These are phyloP conservation scores for Psidium friedrichsthalianum DNA, from an alignment of 345 rosid species.

Conservation along the genomic window DNA sequence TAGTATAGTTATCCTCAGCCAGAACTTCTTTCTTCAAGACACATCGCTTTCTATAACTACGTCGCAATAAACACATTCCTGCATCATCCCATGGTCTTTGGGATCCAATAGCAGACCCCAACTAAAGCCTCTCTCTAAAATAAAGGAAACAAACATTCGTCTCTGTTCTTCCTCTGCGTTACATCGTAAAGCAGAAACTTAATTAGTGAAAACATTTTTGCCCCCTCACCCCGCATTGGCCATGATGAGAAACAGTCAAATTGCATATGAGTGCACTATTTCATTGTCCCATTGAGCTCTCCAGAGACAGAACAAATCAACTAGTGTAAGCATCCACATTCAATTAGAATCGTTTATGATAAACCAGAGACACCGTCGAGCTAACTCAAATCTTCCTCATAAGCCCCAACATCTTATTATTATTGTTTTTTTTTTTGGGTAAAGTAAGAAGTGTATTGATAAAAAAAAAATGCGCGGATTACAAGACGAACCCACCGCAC, in stretches of 20 bases:
- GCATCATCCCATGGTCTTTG: too few relatives aligned
- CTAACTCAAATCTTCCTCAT: not conserved
- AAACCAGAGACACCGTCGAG: not conserved
- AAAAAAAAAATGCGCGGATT: too few relatives aligned
- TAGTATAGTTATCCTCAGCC: not conserved
- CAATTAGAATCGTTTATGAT: not conserved
- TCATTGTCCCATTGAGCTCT: not conserved
- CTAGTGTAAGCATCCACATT: not conserved
- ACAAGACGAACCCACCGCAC: not conserved
- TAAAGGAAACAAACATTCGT: too few relatives aligned
- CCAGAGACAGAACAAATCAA: not conserved
- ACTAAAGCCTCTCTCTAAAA: too few relatives aligned
- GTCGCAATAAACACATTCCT: too few relatives aligned
- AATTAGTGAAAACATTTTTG: not conserved
- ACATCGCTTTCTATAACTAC: too few relatives aligned
- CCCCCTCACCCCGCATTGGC: not conserved
- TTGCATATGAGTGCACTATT: not conserved
- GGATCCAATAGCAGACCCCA: not conserved
- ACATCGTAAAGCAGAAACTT: not conserved
- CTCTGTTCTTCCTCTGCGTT: too few relatives aligned
- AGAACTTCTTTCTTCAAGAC: too few relatives aligned
- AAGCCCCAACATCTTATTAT: not conserved
- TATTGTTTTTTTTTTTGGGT: too few relatives aligned
- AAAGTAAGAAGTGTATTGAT: too few relatives aligned
- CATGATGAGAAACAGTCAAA: not conserved